Base-by-base conservation (phyloP, 2,329 filamentous ascomycete genomes). In the Dendrostoma leiphaemia region DNA sequence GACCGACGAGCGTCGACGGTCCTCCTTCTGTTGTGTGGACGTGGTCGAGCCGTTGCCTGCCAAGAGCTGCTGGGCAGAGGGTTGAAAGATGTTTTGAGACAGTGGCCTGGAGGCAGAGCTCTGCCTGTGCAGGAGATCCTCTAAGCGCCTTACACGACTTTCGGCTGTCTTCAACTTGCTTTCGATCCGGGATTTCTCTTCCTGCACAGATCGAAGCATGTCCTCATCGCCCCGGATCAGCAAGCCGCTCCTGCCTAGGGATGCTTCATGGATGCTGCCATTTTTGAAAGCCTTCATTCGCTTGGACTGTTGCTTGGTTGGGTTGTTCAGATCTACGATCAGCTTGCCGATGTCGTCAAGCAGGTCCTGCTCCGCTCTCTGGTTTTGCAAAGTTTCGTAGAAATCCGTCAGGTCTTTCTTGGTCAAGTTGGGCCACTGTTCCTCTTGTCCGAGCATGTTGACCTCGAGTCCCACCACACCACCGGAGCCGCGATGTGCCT, bases 201-300 rank as follows among this genome's bases (percentile, higher is more conserved):
- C 89, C 67, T 89, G 89, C n/a, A 97, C 71, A 60, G 77, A 88
- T 66, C 79, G 81, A 31, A 89, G 80, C 58, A 92, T 76, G 59
- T 97, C 92, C 63, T 96, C 91, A 58, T 94, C 89, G n/a, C 90
- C 91, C 35, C 90, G 85, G 13, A 96, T 82, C 63, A 96, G 74
- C 9, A 97, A 80, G 1, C 91, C 93, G 60, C 90, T 95, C 64
- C 88, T 85, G n/a, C 91, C 91, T 58, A 97, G 81, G 3, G 84
- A 84, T n/a, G 88, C 87, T 67, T 97, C 94, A 64, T 97, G 91
- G 34, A 97, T 82, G 66, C 94, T 97, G 15, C 94, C 94, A 66
- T 95, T 94, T 67, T 97, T 97, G 76, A 99, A 97, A 5, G 91
- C 91, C 68, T 93, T 96, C 6, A 94, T 83, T 54, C 91, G 84